These are phyloP conservation scores for Liquidambar formosana DNA, from an alignment of 164 flowering plant genomes.

Conservation along the genomic window DNA sequence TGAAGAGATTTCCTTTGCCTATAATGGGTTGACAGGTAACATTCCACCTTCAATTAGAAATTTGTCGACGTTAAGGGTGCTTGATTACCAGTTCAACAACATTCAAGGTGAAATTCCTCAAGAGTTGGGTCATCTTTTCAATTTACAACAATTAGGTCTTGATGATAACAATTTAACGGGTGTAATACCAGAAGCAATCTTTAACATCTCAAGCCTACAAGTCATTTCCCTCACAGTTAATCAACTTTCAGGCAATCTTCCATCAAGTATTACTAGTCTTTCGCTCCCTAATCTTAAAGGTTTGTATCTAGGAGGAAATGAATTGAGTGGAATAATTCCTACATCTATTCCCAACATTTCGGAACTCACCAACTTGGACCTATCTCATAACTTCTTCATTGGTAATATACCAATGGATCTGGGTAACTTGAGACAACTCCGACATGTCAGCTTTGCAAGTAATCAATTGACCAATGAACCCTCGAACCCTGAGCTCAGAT, in stretches of 20 bases:
- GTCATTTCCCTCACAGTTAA: not conserved
- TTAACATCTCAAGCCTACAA: not conserved
- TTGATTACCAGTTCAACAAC: not conserved
- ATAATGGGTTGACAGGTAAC: conserved; percentile 13
- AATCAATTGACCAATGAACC: too few relatives aligned
- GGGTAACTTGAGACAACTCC: conserved; percentile 5
- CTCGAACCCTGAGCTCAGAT: not conserved
- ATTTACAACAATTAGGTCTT: conserved; percentile 7
- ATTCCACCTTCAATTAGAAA: conserved; percentile 13
- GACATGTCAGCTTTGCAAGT: not conserved
- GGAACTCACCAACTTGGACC: not conserved
- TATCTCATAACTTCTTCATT: not conserved
- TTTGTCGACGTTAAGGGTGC: not conserved
- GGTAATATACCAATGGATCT: conserved; percentile 3
- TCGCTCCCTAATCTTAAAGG: conserved; percentile 10
- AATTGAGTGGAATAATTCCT: conserved; percentile 11
- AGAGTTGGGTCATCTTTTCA: conserved; percentile 16
- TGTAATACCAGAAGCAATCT: too few relatives aligned
- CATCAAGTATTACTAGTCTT: conserved; percentile 8
- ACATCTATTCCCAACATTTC: not conserved
- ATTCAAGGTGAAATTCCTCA: conserved; percentile 12
- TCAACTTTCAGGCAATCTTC: conserved; percentile 15
- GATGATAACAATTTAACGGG: not conserved
- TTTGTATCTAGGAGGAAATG: not conserved
- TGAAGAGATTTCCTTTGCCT: conserved; percentile 10